phyloP scores from a whole-genome alignment of 257 asterid species.

The Ilex asprella region DNA sequence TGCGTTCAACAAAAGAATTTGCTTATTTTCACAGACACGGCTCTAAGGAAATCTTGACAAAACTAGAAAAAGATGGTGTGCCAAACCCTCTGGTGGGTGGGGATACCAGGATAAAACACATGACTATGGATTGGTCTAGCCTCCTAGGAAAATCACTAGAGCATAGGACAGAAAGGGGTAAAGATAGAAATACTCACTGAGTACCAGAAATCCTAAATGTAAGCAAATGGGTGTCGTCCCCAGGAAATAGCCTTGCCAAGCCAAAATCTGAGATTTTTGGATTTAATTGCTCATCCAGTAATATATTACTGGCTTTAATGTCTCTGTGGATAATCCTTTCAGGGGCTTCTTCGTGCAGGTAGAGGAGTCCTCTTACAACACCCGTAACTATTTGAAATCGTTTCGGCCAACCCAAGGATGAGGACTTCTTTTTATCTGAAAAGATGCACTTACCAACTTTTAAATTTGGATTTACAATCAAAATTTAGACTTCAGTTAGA shows the following conservation, averaged over 20 bases:
- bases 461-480: background rate
- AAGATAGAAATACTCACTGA: constrained; percentile 36
- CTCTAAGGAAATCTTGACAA: constrained; percentile 8
- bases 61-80: background rate
- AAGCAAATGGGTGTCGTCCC: constrained; percentile 64
- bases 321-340: constrained; percentile 80
- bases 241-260: constrained; percentile 83
- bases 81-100: no score
- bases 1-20: constrained; percentile 22
- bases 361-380: constrained; percentile 72
- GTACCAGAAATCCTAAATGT: constrained; percentile 78
- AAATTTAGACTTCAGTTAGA: background rate
- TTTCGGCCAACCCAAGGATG: constrained; percentile 53
- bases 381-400: constrained; percentile 54
- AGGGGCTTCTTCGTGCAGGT: constrained; percentile 88
- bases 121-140: background rate
- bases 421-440: constrained; percentile 50
- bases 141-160: constrained; percentile 2
- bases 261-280: constrained; percentile 94
- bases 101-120: no score
- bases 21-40: background rate
- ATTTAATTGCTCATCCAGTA: constrained; percentile 62
- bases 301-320: constrained; percentile 84
- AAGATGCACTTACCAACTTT: constrained; percentile 15
- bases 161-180: constrained; percentile 5